Base-by-base conservation (phyloP, 768 basidiomycete genomes). In the Hericium coralloides region DNA sequence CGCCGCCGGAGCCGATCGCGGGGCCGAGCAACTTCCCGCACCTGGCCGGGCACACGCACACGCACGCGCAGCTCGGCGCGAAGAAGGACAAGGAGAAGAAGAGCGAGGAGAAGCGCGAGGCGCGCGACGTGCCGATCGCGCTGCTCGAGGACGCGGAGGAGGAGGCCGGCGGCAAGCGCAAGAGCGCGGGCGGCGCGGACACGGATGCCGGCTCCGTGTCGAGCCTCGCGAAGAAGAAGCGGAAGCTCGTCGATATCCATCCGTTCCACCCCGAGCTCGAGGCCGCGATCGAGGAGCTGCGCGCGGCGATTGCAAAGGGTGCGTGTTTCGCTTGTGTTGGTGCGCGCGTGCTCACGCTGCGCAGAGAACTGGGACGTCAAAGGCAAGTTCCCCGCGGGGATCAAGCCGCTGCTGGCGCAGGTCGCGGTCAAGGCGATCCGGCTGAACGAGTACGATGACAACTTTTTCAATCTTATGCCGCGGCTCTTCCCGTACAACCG, bases 401-500 rank as follows among this genome's bases (percentile, higher is more conserved):
- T 99, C 61, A 92, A 91, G 60, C 89, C 89, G 0, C 60, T 81
- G 5, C 78, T 98, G 3, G 73, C 76, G n/a, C 68, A 80, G 10
- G 78, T 91, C 41, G 91, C 93, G 0, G 66, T 90, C 39, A 78
- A 84, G 52, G 95, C 95, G 0, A 82, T 95, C 64, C 74, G 79
- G 25, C 77, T 89, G n/a, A 89, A 85, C 68, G 85, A 95, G 67
- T 97, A 95, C 70, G 88, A 92, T 59, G 94, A 95, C 17, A 81
- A 89, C 64, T 95, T 95, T 69, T 98, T 95, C 73, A 85, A 83
- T 64, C 75, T 87, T 18, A 88, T 98, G 83, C 92, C 95, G 0
- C 76, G 72, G 22, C 69, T 95, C 39, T 93, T 98, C 64, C 92
- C 93, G 0, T 98, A 98, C 67, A 99, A 99, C 73, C 85, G 87